These are phyloP conservation scores for Penicillium sp. DNA, from an alignment of 2,329 filamentous ascomycete genomes.

Conservation along the genomic window DNA sequence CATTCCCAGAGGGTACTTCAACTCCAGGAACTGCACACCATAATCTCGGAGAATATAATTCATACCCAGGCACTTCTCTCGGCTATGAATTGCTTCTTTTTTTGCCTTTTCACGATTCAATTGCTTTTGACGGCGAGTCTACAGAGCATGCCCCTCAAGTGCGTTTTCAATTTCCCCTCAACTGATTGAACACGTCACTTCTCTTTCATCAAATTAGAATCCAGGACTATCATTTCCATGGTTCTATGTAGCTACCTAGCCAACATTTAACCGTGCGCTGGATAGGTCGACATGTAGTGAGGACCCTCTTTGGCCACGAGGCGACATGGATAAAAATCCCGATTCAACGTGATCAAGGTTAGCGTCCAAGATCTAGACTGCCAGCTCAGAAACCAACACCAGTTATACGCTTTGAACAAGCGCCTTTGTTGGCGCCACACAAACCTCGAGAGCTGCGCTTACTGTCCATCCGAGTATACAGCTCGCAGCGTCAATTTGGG, in stretches of 20 bases:
- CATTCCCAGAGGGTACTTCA: too few species aligned
- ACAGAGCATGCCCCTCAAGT: not conserved
- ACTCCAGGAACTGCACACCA: too few species aligned
- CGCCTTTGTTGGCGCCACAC: constrained; percentile 1
- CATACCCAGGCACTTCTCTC: too few species aligned
- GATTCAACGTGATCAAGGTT: not conserved
- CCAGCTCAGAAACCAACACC: not conserved
- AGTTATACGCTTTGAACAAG: not conserved
- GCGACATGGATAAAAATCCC: not conserved
- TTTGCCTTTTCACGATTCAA: not conserved
- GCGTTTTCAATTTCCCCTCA: not conserved
- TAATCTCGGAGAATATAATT: too few species aligned
- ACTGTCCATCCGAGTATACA: not conserved
- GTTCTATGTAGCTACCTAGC: not conserved
- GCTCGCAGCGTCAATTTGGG: not conserved
- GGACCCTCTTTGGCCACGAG: not conserved
- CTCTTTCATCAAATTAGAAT: not conserved
- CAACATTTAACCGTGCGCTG: not conserved
- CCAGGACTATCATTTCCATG: not conserved
- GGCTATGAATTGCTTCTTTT: not conserved
- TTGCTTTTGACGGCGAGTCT: too few species aligned
- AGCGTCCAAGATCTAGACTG: not conserved
- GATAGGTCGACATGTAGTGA: not conserved
- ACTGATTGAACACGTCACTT: not conserved
- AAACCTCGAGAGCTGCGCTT: not conserved